phyloP scores from a whole-genome alignment of 257 asterid genomes.

The Catharanthus roseus region DNA sequence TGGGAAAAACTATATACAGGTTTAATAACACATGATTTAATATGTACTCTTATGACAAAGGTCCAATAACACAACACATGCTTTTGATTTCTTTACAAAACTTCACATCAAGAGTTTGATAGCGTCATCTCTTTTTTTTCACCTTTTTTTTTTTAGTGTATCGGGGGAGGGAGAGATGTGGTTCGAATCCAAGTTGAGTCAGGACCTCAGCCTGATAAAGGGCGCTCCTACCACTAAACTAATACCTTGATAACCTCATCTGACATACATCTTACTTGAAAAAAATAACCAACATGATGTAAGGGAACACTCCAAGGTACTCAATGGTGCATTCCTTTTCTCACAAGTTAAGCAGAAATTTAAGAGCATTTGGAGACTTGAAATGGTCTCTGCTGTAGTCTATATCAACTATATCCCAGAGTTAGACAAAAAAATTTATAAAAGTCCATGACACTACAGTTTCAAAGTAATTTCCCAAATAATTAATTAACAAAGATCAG shows the following conservation, averaged over 20 bases:
- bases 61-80: no score
- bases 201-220: no score
- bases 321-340: no score
- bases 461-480: background rate
- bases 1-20: background rate
- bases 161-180: no score
- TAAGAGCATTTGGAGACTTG: background rate
- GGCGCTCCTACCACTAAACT: no score
- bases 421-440: background rate
- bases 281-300: background rate
- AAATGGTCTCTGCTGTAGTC: background rate
- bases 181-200: background rate
- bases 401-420: background rate
- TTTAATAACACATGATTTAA: background rate
- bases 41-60: no score
- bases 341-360: background rate
- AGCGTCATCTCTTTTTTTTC: background rate
- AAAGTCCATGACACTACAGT: background rate
- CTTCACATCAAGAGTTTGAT: background rate
- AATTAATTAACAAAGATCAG: background rate
- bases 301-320: no score
- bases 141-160: no score
- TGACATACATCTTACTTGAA: background rate
- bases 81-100: background rate
- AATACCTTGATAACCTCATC: no score